phyloP scores from a whole-genome alignment of 2,329 filamentous ascomycete genomes.

The Aspergillus puulaauensis region DNA sequence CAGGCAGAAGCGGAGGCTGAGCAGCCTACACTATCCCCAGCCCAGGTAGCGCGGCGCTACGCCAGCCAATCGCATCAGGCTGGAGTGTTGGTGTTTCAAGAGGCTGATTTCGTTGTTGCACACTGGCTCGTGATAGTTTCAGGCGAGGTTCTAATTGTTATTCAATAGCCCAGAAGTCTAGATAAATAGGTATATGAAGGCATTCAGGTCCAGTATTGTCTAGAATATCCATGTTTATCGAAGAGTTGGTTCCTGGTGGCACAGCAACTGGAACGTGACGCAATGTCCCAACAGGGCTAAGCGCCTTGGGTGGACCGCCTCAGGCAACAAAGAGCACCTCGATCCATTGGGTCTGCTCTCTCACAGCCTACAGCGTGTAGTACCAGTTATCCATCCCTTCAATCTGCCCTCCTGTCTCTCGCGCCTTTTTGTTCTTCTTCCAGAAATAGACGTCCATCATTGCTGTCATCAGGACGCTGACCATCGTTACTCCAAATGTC shows the following conservation, averaged over 20 bases:
- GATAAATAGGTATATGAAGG: too few species aligned
- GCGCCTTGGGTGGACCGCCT: neutral
- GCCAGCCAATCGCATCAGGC: neutral
- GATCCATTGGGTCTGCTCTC: neutral
- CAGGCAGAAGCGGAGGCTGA: constrained; percentile 9
- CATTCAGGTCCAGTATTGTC: too few species aligned
- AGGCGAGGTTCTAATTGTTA: too few species aligned
- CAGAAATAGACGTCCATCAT: constrained; percentile 11
- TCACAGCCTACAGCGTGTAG: constrained; percentile 10
- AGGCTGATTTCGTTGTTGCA: neutral
- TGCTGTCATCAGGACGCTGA: constrained; percentile 4
- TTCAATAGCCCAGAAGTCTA: too few species aligned
- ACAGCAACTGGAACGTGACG: neutral
- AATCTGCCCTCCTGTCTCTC: constrained; percentile 1
- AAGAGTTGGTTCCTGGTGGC: too few species aligned
- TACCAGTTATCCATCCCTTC: constrained; percentile 14
- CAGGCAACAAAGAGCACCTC: neutral
- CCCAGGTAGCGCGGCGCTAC: too few species aligned
- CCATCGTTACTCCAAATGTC: constrained; percentile 12
- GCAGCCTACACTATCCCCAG: neutral
- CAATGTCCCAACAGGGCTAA: neutral
- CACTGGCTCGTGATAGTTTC: neutral
- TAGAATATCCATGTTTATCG: too few species aligned
- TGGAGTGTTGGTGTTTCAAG: neutral
- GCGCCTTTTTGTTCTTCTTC: constrained; percentile 11